Evolutionary conservation across 2,329 filamentous ascomycete genomes (phyloP), one percentile per base, ranked within the genome.

Genomic region (Sporothrix schenckii): DNA sequence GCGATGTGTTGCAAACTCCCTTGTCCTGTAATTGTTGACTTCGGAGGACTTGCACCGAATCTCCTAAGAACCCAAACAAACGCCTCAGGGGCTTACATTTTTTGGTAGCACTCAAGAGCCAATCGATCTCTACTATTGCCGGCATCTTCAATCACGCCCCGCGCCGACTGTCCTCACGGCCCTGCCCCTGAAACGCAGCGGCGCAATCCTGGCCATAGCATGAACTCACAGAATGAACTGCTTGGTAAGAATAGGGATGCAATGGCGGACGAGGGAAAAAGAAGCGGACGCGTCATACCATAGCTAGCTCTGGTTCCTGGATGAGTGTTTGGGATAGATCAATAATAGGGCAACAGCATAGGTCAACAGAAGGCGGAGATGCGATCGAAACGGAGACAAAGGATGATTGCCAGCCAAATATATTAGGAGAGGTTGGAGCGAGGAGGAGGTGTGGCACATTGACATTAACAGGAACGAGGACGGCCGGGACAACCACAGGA

Each of bases 291-390:
- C 56, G 56, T 63, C 60, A 13, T 27, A 11, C 60, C 41, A 47
- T 49, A 4, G 53, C 53, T 27, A 11, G 53, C 16, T 56, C 53
- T 63, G 34, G 41, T 27, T 49, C 60, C 60, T 47, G 41, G 60
- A 63, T 39, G 39, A 49, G 34, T n/a, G 60, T 63, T 63, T 63
- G 60, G 14, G 47, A 47, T 63, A 63, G 14, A 63, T 49, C 60
- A 63, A 49, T 27, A 65, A 13, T 27, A 39, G 14, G 9, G 39
- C 6, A 34, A n/a, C 5, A n/a, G 54, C 34, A 58, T 3, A 58
- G 14, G 54, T 11, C 4, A 50, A 34, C 34, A 34, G 34, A 58
- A 56, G 53, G 34, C 34, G 14, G 16, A 0, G 44, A 49, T 5
- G 44, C 14, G 44, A 49, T 16, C 44, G 44, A 49, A 16, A 49